A percentile compares a stretch with the other conserved stretches of the same genome.
Conservation (phyloP, 371 early-diverging fungal genomes). For the Mycotypha africana region DNA sequence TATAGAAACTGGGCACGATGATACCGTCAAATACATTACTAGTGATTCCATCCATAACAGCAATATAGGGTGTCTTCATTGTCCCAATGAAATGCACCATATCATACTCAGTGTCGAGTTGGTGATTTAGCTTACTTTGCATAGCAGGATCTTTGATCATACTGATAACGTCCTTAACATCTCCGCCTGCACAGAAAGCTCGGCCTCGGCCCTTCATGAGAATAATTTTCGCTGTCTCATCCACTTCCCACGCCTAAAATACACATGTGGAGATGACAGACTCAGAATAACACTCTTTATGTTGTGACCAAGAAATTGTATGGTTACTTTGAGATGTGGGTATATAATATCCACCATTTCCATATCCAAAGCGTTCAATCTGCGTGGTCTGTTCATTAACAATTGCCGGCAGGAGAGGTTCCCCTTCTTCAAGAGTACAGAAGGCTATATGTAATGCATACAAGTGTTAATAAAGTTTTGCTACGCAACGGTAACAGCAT, state of each 20-base stretch:
- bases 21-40: constrained; percentile 50
- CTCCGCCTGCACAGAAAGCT: constrained; percentile 96
- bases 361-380: constrained; percentile 78
- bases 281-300: no score
- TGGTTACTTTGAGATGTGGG: constrained; percentile 63
- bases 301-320: background rate
- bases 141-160: background rate
- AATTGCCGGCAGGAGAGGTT: constrained; percentile 37
- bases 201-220: constrained; percentile 67
- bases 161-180: constrained; percentile 61
- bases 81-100: constrained; percentile 80
- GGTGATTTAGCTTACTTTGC: background rate
- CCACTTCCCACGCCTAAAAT: constrained; percentile 70
- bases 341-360: constrained; percentile 78
- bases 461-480: no score
- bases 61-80: constrained; percentile 77
- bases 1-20: no score
- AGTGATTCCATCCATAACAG: constrained; percentile 87
- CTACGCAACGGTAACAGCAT: no score
- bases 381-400: constrained; percentile 79
- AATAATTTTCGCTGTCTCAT: constrained; percentile 69
- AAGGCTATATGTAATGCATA: no score
- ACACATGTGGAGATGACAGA: background rate
- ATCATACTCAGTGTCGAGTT: constrained; percentile 67
- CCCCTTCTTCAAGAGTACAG: constrained; percentile 7